Evolutionary conservation across 495 filamentous ascomycete species (phyloP).

Genomic region (Pyronema omphalodes): DNA sequence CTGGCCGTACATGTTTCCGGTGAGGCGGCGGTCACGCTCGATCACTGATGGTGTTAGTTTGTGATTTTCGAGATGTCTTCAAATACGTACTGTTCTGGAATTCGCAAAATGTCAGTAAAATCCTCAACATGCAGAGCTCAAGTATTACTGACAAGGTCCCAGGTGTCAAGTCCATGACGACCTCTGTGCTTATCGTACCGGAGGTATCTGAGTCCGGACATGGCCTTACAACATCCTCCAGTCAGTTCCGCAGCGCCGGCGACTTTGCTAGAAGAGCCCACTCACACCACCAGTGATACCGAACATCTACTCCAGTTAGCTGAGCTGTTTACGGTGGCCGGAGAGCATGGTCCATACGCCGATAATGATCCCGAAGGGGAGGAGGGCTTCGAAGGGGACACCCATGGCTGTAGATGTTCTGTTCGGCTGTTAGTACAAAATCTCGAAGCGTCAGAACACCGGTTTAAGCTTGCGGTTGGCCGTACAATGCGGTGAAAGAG

Average conservation of each 20-base stretch:
- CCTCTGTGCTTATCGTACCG: constrained; percentile 76
- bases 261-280: neutral
- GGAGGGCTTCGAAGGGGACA: constrained; percentile 84
- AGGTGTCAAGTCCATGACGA: constrained; percentile 70
- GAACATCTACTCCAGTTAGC: constrained; percentile 55
- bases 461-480: too few species aligned
- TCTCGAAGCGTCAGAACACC: too few species aligned
- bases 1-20: constrained; percentile 69
- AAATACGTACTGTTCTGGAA: constrained; percentile 18
- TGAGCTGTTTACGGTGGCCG: neutral
- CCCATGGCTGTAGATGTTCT: constrained; percentile 43
- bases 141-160: constrained; percentile 64
- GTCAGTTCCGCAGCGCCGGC: neutral
- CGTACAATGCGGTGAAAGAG: too few species aligned
- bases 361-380: constrained; percentile 86
- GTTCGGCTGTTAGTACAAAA: neutral
- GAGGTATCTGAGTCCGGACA: constrained; percentile 34
- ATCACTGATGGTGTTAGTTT: constrained; percentile 51
- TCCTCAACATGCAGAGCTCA: neutral
- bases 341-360: constrained; percentile 32
- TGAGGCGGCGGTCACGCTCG: constrained; percentile 82
- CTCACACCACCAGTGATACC: constrained; percentile 48
- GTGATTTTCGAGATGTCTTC: neutral
- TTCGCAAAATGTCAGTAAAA: neutral
- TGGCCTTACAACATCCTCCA: neutral